Evolutionary conservation across 164 flowering plant species (phyloP), one percentile per base, ranked within the genome.

Genomic region (Umbellularia californica): DNA sequence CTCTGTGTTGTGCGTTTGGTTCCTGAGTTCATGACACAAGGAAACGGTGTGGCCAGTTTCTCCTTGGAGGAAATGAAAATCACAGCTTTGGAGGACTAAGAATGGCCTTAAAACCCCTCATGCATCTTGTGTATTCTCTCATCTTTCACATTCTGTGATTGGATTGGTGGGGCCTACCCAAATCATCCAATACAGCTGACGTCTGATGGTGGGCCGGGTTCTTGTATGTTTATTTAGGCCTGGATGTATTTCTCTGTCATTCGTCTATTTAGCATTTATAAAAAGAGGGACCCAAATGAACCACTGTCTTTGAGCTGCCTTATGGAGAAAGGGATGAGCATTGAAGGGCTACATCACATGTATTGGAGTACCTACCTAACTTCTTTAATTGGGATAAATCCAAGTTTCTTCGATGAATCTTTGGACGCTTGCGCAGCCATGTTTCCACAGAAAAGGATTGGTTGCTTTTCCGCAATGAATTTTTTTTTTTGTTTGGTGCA

Each of bases 301-400:
- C 67, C 25, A 64, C 15, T 64, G 15, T 64, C 24, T 64, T 22
- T 24, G 67, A 12, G 27, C 24, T 2, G 6, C 23, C 13, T 10
- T 9, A 64, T 22, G 28, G 67, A 64, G 3, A 64, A 24, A 64
- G 22, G 15, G 30, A 24, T 24, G 67, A 64, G 67, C 67, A 64
- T 64, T 64, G 67, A 64, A 64, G 24, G 66, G 67, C n/a, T 58
- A 17, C 22, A 58, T 9, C n/a, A 58, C 63, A 13, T n/a, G n/a
- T n/a, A 17, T 13, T 58, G n/a, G 63, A 58, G 63, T 5, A 58
- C 63, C 67, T 64, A 64, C 67, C 67, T 64, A 64, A 24, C 67
- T 22, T 64, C 15, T 22, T 22, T 64, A 11, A 24, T 64, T 64
- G 24, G 66, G 14, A 64, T 64, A 15, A 15, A 15, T 55, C 5